Percentiles rank a stretch among this genome's conserved stretches.
phyloP scores from a whole-genome alignment of 768 basidiomycete genomes.

The Favolaschia claudopus region DNA sequence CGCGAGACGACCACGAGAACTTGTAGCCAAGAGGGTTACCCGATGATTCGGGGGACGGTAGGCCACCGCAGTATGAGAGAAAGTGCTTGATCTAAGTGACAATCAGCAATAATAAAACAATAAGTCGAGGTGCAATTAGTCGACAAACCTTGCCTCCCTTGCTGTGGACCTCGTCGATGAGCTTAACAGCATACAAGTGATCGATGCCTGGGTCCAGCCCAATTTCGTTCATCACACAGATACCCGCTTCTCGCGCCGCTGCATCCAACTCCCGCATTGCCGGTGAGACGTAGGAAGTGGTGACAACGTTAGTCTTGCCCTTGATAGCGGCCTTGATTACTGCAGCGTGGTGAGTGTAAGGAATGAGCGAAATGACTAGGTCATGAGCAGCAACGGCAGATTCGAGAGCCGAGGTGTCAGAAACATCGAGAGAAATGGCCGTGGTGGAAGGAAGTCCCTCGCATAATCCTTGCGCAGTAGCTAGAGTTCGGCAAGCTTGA shows the following conservation, averaged over 20 bases:
- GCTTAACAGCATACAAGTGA: constrained; percentile 93
- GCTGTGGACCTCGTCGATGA: constrained; percentile 90
- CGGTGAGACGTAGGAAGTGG: constrained; percentile 93
- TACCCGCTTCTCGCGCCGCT: constrained; percentile 84
- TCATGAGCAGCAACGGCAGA: constrained; percentile 85
- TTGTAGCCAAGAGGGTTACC: constrained; percentile 98
- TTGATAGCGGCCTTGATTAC: constrained; percentile 94
- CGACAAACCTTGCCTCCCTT: constrained; percentile 87
- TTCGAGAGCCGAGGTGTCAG: constrained; percentile 74
- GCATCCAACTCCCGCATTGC: constrained; percentile 89
- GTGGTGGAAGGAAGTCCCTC: constrained; percentile 73
- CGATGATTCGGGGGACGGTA: constrained; percentile 90
- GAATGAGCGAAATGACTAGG: constrained; percentile 95
- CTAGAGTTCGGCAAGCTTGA: constrained; percentile 87
- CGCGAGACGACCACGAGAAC: constrained; percentile 98
- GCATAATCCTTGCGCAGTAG: constrained; percentile 73
- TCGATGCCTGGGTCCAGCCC: constrained; percentile 97
- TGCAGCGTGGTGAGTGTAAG: constrained; percentile 88
- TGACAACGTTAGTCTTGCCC: constrained; percentile 91
- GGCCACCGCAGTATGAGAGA: constrained; percentile 94
- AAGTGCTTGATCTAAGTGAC: constrained; percentile 86
- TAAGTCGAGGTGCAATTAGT: background rate
- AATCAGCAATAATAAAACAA: background rate
- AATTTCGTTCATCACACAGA: constrained; percentile 96
- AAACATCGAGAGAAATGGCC: constrained; percentile 85